Percentiles rank a stretch among this genome's conserved stretches.
phyloP scores from a whole-genome alignment of 352 stramenopile genomes.

The Pythium rhizo-oryzae region DNA sequence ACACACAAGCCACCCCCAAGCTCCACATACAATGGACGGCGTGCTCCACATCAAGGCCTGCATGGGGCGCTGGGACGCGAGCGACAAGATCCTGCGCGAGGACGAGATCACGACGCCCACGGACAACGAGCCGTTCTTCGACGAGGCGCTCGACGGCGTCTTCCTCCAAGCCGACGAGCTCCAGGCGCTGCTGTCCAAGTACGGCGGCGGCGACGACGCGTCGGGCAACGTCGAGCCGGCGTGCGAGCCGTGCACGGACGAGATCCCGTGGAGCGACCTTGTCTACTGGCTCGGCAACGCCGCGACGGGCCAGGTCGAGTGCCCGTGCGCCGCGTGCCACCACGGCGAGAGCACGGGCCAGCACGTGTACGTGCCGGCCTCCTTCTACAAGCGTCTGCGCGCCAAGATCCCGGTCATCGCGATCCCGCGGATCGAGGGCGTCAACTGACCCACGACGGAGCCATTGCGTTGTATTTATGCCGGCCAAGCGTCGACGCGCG shows the following conservation, averaged over 20 bases:
- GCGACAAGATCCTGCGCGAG: slow-evolving; percentile 14
- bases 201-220: neutral
- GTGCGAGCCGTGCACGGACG: slow-evolving; percentile 24
- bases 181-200: slow-evolving; percentile 1
- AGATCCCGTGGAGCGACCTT: slow-evolving; percentile 30
- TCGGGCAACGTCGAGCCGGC: slow-evolving; percentile 12
- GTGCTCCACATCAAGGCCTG: slow-evolving; percentile 15
- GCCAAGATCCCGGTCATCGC: slow-evolving; percentile 13
- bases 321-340: slow-evolving; percentile 11
- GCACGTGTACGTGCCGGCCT: slow-evolving; percentile 35
- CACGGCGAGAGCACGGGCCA: slow-evolving; percentile 20
- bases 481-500: neutral
- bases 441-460: neutral
- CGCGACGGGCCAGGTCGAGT: slow-evolving; percentile 24
- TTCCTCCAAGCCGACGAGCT: slow-evolving; percentile 5
- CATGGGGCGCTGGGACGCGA: neutral
- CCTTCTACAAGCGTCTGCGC: neutral
- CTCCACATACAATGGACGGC: neutral
- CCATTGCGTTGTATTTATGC: neutral
- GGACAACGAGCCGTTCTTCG: slow-evolving; percentile 14
- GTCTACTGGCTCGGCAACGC: slow-evolving; percentile 30
- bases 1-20: neutral
- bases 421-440: slow-evolving; percentile 11
- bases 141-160: slow-evolving; percentile 9
- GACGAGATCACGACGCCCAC: slow-evolving; percentile 22